Evolutionary conservation across 352 stramenopile genomes (phyloP), one percentile per base, ranked within the genome.

Genomic region (Globisporangium nagaii): DNA sequence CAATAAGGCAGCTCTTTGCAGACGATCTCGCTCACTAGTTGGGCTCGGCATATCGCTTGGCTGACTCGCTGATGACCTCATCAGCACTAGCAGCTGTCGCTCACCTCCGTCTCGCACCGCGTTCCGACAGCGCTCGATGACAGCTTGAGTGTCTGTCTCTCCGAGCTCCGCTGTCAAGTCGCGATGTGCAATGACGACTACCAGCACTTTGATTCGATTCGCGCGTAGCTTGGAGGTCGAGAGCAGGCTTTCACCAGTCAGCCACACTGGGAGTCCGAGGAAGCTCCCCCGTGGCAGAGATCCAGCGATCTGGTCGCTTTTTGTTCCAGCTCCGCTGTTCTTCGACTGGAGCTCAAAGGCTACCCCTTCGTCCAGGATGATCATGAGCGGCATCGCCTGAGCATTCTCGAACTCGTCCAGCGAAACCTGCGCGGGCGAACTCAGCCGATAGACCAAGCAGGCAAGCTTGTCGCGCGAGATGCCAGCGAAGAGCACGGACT

Each of bases 381-480:
- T 5, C 25, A 51, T 40, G 0, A 55, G 12, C 11, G 44, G 30
- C 10, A 35, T 40, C 0, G 15, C 8, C 6, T 44, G 24, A 10
- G 19, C 15, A 13, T 12, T 11, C 1, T 30, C 27, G 12, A 48
- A 25, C 4, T 30, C 31, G 6, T 13, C n/a, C 9, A 51, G 22
- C n/a, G 31, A 6, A 2, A 47, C 4, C 9, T 41, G 30, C 9
- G 15, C 25, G 4, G 56, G 56, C 0, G 39, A 24, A 1, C 25
- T 22, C 1, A 53, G 19, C 4, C 41, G 24, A 28, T 53, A 41
- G 1, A 35, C 47, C 10, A 57, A 31, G 30, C 56, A 57, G 3
- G 47, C 47, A 17, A 63, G 47, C 31, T 34, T 50, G 32, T 63
- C 56, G 8, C 56, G 56, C 0, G 32, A n/a, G 9, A 63, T 13